Evolutionary conservation across 192 early-diverging fungal species (phyloP), one percentile per base, ranked within the genome.

Genomic region (Chytriomyces confervae): DNA sequence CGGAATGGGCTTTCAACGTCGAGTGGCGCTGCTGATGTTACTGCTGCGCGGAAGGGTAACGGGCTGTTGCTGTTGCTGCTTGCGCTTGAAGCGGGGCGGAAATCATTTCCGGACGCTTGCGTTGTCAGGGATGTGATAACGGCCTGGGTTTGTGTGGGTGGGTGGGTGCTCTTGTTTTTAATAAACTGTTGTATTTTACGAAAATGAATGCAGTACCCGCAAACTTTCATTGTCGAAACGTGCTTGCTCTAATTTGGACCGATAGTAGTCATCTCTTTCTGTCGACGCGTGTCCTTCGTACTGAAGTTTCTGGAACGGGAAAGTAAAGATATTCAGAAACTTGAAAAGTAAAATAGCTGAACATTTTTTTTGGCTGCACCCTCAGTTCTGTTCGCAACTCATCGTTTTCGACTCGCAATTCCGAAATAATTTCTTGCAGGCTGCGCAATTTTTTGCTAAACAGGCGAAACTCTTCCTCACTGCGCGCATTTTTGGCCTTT

Each of bases 381-480:
- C 81, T 64, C 23, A 83, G 48, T 72, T 83, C 82, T 20, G 62
- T 20, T 27, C 82, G 48, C 51, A 83, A 51, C 43, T 50, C 49
- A 10, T 83, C 79, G 27, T 76, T 65, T 72, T 83, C 82, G 45
- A 24, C 47, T 1, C 61, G 70, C 13, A 83, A 57, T 36, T 70
- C 63, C 27, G 47, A 47, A 66, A 75, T 77, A 9, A 57, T 61
- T 11, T 83, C 82, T 57, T 83, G 82, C 18, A 83, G 72, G 13
- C 29, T 73, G 6, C 82, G 60, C 47, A 80, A 51, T 45, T 80
- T 80, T 18, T 66, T 70, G 10, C 72, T 48, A 50, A 83, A 83
- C 11, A 83, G 61, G 10, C 79, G 78, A 48, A 83, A 80, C 49
- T 83, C 82, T 10, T 62, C 79, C 48, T 83, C 82, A 50, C 68